Percentiles rank a stretch among this genome's conserved stretches.
Conservation (phyloP, 352 stramenopile genomes). For the Globisporangium cylindrosporum region DNA sequence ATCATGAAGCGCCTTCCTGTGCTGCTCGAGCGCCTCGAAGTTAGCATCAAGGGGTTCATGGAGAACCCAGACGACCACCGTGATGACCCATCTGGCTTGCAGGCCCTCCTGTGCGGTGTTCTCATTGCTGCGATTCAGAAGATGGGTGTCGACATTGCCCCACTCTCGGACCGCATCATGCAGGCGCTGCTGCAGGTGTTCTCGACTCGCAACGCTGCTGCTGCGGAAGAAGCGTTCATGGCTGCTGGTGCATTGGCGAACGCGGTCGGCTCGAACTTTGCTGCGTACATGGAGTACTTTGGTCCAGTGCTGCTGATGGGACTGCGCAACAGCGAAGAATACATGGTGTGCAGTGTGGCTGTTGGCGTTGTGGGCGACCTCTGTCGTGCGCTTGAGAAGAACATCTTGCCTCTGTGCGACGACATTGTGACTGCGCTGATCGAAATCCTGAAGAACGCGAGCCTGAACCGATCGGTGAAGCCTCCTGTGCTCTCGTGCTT, state of each 20-base stretch:
- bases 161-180: constrained; percentile 93
- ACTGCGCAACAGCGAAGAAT: constrained; percentile 94
- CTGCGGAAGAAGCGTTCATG: constrained; percentile 96
- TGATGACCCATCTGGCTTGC: constrained; percentile 68
- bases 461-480: constrained; percentile 94
- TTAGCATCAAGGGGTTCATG: constrained; percentile 59
- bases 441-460: constrained; percentile 93
- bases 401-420: constrained; percentile 93
- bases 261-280: constrained; percentile 90
- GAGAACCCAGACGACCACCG: constrained; percentile 75
- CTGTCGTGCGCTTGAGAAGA: constrained; percentile 89
- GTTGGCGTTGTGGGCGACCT: constrained; percentile 96
- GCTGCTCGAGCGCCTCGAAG: constrained; percentile 75
- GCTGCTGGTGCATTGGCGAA: constrained; percentile 92
- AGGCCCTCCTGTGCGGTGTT: constrained; percentile 88
- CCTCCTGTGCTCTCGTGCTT: constrained; percentile 96
- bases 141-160: constrained; percentile 84
- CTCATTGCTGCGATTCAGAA: constrained; percentile 94
- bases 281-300: constrained; percentile 96
- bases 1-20: constrained; percentile 78
- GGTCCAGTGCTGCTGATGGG: constrained; percentile 90
- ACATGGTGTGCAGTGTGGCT: constrained; percentile 95
- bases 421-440: constrained; percentile 94
- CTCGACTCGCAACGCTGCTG: constrained; percentile 90
- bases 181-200: constrained; percentile 94